A percentile compares a stretch with the other conserved stretches of the same genome.
phyloP scores from a whole-genome alignment of 2,329 filamentous ascomycete species.

The Neurospora sp. region DNA sequence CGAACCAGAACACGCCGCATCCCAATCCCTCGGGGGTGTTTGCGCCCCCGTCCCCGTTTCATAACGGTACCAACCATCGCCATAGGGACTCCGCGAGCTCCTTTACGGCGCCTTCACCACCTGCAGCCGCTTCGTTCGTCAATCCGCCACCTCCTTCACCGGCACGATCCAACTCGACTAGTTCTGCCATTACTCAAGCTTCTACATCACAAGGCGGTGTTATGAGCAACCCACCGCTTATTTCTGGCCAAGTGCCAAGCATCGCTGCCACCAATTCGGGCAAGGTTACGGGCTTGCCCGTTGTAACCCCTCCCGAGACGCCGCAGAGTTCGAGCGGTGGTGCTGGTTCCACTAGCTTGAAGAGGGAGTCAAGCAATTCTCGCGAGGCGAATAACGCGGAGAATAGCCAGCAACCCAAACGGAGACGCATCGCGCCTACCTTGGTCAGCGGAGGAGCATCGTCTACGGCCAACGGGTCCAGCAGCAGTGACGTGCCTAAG shows the following conservation, averaged over 20 bases:
- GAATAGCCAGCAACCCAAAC: constrained; percentile 46
- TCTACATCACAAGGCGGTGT: constrained; percentile 40
- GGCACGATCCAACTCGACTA: constrained; percentile 74
- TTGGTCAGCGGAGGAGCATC: constrained; percentile 29
- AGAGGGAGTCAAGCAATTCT: constrained; percentile 44
- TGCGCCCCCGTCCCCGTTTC: constrained; percentile 50
- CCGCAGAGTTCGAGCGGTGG: constrained; percentile 50
- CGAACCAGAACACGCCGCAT: constrained; percentile 57
- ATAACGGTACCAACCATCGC: constrained; percentile 37
- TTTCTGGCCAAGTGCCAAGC: constrained; percentile 65
- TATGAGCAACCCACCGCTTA: constrained; percentile 69
- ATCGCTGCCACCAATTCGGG: constrained; percentile 65
- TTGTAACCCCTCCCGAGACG: constrained; percentile 86
- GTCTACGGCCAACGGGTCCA: neutral
- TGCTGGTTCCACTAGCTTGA: constrained; percentile 41
- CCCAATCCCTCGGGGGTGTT: constrained; percentile 58
- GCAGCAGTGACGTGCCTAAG: constrained; percentile 5
- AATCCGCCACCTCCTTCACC: constrained; percentile 65
- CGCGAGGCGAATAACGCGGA: constrained; percentile 38
- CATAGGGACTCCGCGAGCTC: constrained; percentile 50
- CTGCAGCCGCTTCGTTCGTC: constrained; percentile 43
- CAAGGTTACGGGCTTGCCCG: constrained; percentile 53
- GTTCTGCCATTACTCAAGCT: constrained; percentile 62
- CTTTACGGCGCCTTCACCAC: constrained; percentile 47
- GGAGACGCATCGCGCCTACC: constrained; percentile 61